Conservation (phyloP, 768 basidiomycete species). For the Leccinum incarnatum region DNA sequence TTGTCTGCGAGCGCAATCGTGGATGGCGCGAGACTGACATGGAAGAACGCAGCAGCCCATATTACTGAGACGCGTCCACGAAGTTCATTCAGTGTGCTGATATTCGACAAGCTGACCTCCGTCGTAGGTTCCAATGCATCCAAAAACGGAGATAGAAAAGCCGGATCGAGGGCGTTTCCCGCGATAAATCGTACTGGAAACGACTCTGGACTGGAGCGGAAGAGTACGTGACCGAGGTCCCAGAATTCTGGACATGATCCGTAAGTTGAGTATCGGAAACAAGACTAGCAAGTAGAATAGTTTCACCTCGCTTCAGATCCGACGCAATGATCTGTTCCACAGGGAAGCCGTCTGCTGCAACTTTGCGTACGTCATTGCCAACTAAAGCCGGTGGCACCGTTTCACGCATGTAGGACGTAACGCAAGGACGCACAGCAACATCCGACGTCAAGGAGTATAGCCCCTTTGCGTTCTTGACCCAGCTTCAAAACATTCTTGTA, state of each 20-base stretch:
- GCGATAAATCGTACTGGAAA: conserved; percentile 56
- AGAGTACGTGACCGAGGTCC: conserved; percentile 61
- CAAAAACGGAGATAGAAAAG: conserved; percentile 36
- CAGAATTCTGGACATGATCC: conserved; percentile 45
- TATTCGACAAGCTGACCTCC: conserved; percentile 25
- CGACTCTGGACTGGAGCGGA: conserved; percentile 46
- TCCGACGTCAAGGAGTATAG: conserved; percentile 44
- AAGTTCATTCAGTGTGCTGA: conserved; percentile 45
- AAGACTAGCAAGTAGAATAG: neutral
- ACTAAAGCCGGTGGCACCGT: conserved; percentile 25
- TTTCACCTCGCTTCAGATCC: conserved; percentile 38
- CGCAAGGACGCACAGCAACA: conserved; percentile 37
- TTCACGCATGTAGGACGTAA: neutral
- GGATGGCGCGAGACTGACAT: conserved; percentile 16
- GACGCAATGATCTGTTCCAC: conserved; percentile 35
- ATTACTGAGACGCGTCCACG: conserved; percentile 47
- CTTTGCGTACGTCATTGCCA: conserved; percentile 41
- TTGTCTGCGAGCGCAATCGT: conserved; percentile 20
- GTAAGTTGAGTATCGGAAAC: neutral
- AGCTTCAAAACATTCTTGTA: conserved; percentile 34
- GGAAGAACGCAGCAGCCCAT: conserved; percentile 49
- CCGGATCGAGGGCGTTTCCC: conserved; percentile 52
- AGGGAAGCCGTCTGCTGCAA: conserved; percentile 42
- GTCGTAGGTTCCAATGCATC: conserved; percentile 15
- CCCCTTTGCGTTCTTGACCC: conserved; percentile 33